phyloP scores from a whole-genome alignment of 768 basidiomycete genomes.

The Boletus sp. region DNA sequence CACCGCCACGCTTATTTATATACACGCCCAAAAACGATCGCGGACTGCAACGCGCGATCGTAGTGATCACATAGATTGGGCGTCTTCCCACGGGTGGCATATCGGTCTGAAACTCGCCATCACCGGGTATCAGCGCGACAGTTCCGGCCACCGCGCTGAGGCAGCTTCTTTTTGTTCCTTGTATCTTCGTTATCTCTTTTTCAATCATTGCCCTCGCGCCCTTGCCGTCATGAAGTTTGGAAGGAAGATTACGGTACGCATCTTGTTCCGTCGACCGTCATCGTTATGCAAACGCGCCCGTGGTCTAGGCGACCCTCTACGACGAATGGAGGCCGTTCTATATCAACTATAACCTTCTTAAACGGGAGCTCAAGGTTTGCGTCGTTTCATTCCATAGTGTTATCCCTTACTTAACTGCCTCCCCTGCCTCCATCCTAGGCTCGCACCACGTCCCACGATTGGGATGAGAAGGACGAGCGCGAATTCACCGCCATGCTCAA shows the following conservation, averaged over 20 bases:
- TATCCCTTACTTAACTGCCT: neutral
- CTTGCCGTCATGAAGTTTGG: slow-evolving; percentile 70
- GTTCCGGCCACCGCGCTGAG: neutral
- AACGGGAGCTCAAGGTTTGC: slow-evolving; percentile 83
- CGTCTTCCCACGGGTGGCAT: slow-evolving; percentile 11
- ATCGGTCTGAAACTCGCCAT: neutral
- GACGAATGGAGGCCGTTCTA: slow-evolving; percentile 90
- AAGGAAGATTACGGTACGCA: slow-evolving; percentile 65
- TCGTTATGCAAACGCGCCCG: neutral
- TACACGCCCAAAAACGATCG: too few species aligned
- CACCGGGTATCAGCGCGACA: neutral
- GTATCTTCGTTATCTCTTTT: too few species aligned
- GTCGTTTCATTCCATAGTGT: neutral
- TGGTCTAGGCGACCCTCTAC: slow-evolving; percentile 71
- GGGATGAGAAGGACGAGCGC: slow-evolving; percentile 78
- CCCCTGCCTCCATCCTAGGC: slow-evolving; percentile 28
- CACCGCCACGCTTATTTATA: too few species aligned
- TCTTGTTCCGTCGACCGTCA: neutral
- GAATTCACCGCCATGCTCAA: slow-evolving; percentile 80
- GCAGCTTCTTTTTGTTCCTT: too few species aligned
- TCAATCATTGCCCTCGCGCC: neutral
- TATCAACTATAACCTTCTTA: slow-evolving; percentile 84
- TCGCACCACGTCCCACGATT: slow-evolving; percentile 54
- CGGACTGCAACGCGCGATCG: too few species aligned
- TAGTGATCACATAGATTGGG: neutral